Evolutionary conservation across 305 asterid genomes (phyloP).

Genomic region (Fraxinus latifolia): DNA sequence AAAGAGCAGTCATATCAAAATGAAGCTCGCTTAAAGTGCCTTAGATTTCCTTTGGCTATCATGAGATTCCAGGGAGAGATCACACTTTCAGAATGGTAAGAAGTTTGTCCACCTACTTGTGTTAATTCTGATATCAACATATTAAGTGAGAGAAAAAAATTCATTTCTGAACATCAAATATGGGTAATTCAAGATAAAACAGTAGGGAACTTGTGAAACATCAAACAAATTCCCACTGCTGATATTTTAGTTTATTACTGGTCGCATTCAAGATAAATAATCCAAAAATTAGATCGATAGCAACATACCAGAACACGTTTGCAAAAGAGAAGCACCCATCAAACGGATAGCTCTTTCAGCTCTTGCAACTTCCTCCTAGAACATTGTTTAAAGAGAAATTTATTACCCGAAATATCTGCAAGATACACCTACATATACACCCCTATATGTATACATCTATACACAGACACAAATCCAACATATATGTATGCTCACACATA

Average conservation of each 20-base stretch:
- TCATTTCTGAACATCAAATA: not conserved
- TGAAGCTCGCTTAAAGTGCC: not conserved
- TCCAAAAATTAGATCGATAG: constrained; percentile 9
- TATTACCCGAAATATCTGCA: not conserved
- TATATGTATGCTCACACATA: not conserved
- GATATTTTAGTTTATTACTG: not conserved
- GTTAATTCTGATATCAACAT: not conserved
- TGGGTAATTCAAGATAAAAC: not conserved
- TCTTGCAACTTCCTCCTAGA: constrained; percentile 78
- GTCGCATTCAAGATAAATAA: not conserved
- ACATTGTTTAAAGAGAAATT: constrained; percentile 3
- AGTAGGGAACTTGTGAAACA: not conserved
- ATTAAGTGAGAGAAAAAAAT: constrained; percentile 6
- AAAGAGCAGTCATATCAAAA: constrained; percentile 1
- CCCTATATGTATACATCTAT: constrained; percentile 3
- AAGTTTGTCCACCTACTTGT: not conserved
- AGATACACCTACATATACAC: not conserved
- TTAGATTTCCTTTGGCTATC: constrained; percentile 1
- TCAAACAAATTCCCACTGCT: not conserved
- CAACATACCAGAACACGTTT: constrained; percentile 60
- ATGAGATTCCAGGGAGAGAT: not conserved
- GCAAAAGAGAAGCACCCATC: constrained; percentile 82
- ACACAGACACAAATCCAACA: not conserved
- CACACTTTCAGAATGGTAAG: not conserved
- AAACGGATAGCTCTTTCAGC: constrained; percentile 74